Evolutionary conservation across 164 flowering plant species (phyloP).

Genomic region (Liriodendron chinense): DNA sequence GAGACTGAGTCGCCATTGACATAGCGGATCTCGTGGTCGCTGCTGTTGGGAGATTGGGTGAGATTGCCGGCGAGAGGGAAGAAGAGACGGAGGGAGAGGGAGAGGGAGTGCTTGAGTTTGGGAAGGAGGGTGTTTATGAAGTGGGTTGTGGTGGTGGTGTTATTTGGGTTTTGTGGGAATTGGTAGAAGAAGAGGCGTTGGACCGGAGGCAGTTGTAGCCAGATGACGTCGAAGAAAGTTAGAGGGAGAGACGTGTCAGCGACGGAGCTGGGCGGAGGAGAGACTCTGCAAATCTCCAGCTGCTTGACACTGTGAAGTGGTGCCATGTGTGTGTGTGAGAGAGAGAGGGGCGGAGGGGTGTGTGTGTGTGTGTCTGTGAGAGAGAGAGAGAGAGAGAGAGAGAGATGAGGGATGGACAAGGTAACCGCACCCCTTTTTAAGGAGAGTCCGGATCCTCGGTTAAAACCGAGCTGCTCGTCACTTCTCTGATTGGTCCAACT

Average conservation of each 20-base stretch:
- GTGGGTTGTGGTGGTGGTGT: neutral
- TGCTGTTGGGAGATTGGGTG: constrained; percentile 15
- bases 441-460: no score
- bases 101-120: constrained; percentile 33
- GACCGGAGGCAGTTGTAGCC: neutral
- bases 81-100: constrained; percentile 36
- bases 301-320: neutral
- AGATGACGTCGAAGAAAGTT: constrained; percentile 12
- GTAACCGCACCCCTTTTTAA: no score
- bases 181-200: constrained; percentile 13
- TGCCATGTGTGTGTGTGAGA: neutral
- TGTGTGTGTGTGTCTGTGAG: no score
- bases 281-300: neutral
- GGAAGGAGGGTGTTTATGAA: constrained; percentile 21
- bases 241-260: constrained; percentile 8
- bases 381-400: neutral
- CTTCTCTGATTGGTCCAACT: no score
- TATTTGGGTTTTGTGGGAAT: neutral
- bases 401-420: no score
- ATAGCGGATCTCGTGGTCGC: constrained; percentile 24
- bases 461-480: no score
- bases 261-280: constrained; percentile 7
- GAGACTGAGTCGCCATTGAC: constrained; percentile 26
- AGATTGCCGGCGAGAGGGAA: constrained; percentile 35
- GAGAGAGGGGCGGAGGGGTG: neutral